Evolutionary conservation across 768 basidiomycete species (phyloP).

Genomic region (Leccinum disarticulatum): DNA sequence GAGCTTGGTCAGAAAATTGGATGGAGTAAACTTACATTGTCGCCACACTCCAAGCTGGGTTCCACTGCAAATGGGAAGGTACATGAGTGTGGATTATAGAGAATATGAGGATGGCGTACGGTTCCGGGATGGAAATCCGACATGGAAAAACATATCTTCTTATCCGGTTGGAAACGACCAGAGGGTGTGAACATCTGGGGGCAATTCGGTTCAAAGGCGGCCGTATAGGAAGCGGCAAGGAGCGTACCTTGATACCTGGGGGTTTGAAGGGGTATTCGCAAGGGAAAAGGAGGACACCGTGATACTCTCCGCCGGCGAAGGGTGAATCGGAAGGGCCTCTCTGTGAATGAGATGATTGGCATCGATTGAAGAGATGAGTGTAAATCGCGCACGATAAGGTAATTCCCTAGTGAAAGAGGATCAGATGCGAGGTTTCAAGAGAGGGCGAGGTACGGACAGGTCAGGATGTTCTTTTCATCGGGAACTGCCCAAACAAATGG

Average conservation of each 20-base stretch:
- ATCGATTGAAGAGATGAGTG: not conserved
- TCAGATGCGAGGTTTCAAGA: slow-evolving; percentile 11
- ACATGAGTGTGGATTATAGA: slow-evolving; percentile 2
- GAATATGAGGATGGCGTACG: slow-evolving; percentile 45
- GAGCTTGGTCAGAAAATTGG: not conserved
- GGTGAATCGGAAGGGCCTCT: slow-evolving; percentile 94
- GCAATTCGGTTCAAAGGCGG: slow-evolving; percentile 7
- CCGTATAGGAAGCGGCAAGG: slow-evolving; percentile 1
- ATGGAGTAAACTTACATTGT: slow-evolving; percentile 67
- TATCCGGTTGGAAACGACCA: slow-evolving; percentile 87
- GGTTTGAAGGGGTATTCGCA: slow-evolving; percentile 96
- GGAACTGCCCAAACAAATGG: slow-evolving; percentile 96
- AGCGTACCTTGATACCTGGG: slow-evolving; percentile 86
- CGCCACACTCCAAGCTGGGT: slow-evolving; percentile 93
- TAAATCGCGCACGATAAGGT: slow-evolving; percentile 70
- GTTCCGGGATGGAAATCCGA: slow-evolving; percentile 91
- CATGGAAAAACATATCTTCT: slow-evolving; percentile 98
- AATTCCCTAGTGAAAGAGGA: slow-evolving; percentile 71
- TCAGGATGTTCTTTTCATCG: slow-evolving; percentile 97
- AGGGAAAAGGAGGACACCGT: slow-evolving; percentile 89
- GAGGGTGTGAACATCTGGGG: slow-evolving; percentile 86
- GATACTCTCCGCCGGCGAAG: slow-evolving; percentile 90
- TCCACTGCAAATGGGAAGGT: slow-evolving; percentile 59
- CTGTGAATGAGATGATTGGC: slow-evolving; percentile 38
- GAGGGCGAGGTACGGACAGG: slow-evolving; percentile 57